Percentiles rank a stretch among this genome's conserved stretches.
phyloP scores from a whole-genome alignment of 768 basidiomycete genomes.

The Xerocomus potaroensis region DNA sequence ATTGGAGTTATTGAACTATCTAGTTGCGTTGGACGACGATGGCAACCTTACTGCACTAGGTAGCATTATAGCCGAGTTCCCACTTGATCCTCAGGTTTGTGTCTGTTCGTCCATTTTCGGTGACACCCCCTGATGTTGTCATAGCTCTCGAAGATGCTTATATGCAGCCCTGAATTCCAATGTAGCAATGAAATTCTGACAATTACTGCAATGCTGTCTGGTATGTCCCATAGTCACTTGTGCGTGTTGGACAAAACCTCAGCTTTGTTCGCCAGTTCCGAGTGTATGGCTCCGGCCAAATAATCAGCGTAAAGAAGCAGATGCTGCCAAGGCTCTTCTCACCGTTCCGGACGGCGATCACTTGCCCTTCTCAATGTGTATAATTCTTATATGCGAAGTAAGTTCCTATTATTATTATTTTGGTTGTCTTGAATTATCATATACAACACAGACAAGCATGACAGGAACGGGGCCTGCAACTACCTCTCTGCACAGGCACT shows the following conservation, averaged over 20 bases:
- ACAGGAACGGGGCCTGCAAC: slow-evolving; percentile 89
- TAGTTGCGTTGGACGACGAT: slow-evolving; percentile 91
- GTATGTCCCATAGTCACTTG: slow-evolving; percentile 36
- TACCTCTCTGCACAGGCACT: slow-evolving; percentile 83
- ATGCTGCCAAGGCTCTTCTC: slow-evolving; percentile 83
- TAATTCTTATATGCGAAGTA: slow-evolving; percentile 85
- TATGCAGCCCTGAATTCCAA: slow-evolving; percentile 89
- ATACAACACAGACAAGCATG: slow-evolving; percentile 53
- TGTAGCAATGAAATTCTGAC: slow-evolving; percentile 96
- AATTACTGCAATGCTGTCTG: slow-evolving; percentile 94
- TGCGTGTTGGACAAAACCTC: background rate
- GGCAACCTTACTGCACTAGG: slow-evolving; percentile 87
- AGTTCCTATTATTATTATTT: slow-evolving; percentile 20
- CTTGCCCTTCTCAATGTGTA: slow-evolving; percentile 93
- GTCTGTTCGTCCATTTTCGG: background rate
- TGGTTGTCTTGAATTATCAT: background rate
- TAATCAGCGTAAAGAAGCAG: slow-evolving; percentile 85
- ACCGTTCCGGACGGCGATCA: slow-evolving; percentile 97
- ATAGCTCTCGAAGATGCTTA: slow-evolving; percentile 85
- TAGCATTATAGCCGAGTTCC: slow-evolving; percentile 94
- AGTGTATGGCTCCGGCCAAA: slow-evolving; percentile 44
- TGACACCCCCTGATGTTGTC: background rate
- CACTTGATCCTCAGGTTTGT: slow-evolving; percentile 90
- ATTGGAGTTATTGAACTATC: slow-evolving; percentile 87
- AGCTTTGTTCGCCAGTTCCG: slow-evolving; percentile 46